phyloP scores from a whole-genome alignment of 2,329 filamentous ascomycete species.

The Fusarium solani-melongenae region DNA sequence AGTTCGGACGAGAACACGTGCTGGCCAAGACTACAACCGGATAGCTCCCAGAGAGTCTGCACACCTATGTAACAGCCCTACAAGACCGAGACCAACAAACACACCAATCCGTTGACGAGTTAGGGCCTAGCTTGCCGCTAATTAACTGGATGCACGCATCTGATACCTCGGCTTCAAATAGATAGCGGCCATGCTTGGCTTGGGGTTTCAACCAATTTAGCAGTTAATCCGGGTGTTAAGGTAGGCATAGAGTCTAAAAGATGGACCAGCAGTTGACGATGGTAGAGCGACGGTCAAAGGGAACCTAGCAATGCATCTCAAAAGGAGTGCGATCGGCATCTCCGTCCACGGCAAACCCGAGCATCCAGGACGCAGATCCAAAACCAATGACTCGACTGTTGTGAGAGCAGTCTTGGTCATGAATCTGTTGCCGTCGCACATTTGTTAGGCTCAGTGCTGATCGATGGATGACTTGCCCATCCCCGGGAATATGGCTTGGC shows the following conservation, averaged over 20 bases:
- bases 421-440: conserved; percentile 15
- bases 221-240: neutral
- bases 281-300: neutral
- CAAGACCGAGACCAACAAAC: neutral
- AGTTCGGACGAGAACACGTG: conserved; percentile 1
- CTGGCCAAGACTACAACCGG: neutral
- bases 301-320: neutral
- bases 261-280: neutral
- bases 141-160: neutral
- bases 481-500: conserved; percentile 14
- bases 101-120: neutral
- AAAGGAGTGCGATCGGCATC: neutral
- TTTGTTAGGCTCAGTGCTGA: conserved; percentile 22
- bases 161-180: conserved; percentile 1
- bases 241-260: conserved; percentile 2
- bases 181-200: neutral
- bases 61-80: conserved; percentile 1
- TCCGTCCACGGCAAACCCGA: neutral
- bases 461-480: conserved; percentile 10
- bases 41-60: neutral
- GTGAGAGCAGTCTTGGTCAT: neutral
- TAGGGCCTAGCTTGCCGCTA: neutral
- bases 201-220: conserved; percentile 2
- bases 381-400: neutral
- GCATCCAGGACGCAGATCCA: neutral